Evolutionary conservation across 257 asterid species (phyloP).

Genomic region (Striga asiatica): DNA sequence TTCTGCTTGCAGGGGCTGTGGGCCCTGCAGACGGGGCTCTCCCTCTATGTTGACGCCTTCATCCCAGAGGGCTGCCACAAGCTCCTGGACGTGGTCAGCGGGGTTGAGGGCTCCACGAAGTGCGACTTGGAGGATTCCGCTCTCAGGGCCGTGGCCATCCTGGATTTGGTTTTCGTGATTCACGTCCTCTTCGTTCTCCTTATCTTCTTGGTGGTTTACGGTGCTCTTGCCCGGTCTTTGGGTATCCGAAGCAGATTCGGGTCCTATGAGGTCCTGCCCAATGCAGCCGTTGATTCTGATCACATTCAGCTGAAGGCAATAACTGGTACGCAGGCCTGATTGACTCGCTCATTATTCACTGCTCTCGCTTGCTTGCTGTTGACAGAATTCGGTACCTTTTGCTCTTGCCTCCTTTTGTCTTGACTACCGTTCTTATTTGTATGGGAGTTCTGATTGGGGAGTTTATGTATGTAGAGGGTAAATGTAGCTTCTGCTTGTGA

Average conservation of each 20-base stretch:
- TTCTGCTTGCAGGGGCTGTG: constrained; percentile 77
- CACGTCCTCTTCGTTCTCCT: constrained; percentile 56
- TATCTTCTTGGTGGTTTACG: constrained; percentile 41
- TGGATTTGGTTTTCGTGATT: constrained; percentile 60
- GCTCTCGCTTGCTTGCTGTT: background rate
- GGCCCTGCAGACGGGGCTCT: constrained; percentile 81
- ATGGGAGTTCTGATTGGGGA: background rate
- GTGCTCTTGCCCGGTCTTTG: constrained; percentile 41
- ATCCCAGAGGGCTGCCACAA: constrained; percentile 95
- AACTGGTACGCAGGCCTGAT: constrained; percentile 78
- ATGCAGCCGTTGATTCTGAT: constrained; percentile 37
- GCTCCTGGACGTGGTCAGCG: constrained; percentile 76
- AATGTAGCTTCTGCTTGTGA: constrained; percentile 3
- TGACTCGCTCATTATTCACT: background rate
- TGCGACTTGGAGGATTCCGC: constrained; percentile 89
- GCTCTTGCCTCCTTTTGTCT: background rate
- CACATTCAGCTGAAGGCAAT: constrained; percentile 85
- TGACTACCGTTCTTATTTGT: background rate
- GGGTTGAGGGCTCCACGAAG: constrained; percentile 93
- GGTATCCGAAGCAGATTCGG: constrained; percentile 58
- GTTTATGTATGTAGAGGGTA: constrained; percentile 3
- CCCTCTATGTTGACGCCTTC: constrained; percentile 81
- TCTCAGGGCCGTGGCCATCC: constrained; percentile 75
- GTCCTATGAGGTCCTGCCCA: constrained; percentile 67
- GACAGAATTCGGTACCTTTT: constrained; percentile 10